phyloP scores from a whole-genome alignment of 345 rosid genomes.

The Bretschneidera sinensis region DNA sequence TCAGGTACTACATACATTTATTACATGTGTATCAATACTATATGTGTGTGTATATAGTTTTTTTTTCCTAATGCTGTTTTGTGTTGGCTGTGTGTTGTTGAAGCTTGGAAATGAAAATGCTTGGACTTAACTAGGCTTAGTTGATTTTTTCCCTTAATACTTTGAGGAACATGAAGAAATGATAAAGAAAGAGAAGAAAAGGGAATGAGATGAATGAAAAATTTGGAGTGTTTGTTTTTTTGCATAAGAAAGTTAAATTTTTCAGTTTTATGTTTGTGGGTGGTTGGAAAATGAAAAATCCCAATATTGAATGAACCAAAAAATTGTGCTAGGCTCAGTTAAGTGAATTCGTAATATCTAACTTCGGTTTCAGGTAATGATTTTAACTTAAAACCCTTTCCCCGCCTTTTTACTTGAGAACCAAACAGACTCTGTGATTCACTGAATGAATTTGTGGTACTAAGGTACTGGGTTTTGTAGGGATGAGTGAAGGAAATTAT shows the following conservation, averaged over 20 bases:
- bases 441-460: background rate
- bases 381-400: no score
- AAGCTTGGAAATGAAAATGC: background rate
- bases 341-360: no score
- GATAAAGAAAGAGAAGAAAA: background rate
- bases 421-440: background rate
- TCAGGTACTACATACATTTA: constrained; percentile 28
- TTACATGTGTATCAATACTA: background rate
- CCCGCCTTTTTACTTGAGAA: no score
- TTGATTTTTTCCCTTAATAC: background rate
- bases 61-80: no score
- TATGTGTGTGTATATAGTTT: background rate
- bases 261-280: no score
- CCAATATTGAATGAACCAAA: background rate
- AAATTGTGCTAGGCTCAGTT: background rate
- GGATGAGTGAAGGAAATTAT: constrained; percentile 21
- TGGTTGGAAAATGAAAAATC: background rate
- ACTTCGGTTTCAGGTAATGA: background rate
- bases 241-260: no score
- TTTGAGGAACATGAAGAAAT: background rate
- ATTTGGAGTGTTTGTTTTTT: no score
- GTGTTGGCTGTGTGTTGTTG: background rate
- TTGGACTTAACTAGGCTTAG: background rate
- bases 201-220: background rate
- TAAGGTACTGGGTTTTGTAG: constrained; percentile 6